Conservation (phyloP, 805 yeast species). For the Yarrowia yakushimensis region DNA sequence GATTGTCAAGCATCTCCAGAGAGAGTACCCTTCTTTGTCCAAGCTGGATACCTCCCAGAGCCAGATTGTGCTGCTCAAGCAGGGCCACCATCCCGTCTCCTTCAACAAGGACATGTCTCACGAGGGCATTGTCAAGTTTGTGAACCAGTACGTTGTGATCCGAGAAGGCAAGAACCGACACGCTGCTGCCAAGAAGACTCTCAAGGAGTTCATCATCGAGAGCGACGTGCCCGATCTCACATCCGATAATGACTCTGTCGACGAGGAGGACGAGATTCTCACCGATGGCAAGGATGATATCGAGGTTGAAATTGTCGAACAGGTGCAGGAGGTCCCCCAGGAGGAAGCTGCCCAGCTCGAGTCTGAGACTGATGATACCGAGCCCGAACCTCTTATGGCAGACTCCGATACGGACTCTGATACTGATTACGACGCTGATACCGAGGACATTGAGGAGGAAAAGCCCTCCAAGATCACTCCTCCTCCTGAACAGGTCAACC, state of each 20-base stretch:
- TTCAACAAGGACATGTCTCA: not conserved
- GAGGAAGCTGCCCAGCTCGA: not conserved
- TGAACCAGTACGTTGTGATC: not conserved
- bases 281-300: conserved; percentile 21
- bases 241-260: conserved; percentile 12
- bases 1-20: conserved; percentile 16
- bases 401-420: conserved; percentile 9
- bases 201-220: not conserved
- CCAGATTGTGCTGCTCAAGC: conserved; percentile 7
- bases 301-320: conserved; percentile 11
- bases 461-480: conserved; percentile 21
- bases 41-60: conserved; percentile 8
- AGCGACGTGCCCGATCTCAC: conserved; percentile 17
- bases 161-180: conserved; percentile 22
- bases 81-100: conserved; percentile 2
- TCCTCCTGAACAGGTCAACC: not conserved
- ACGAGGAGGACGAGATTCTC: conserved; percentile 11
- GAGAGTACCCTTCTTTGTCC: conserved; percentile 16
- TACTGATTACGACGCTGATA: conserved; percentile 6
- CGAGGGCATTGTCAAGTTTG: not conserved
- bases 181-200: conserved; percentile 2
- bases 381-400: conserved; percentile 17
- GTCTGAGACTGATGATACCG: not conserved
- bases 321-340: not conserved
- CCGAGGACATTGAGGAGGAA: conserved; percentile 3